Evolutionary conservation across 2,329 filamentous ascomycete genomes (phyloP), one percentile per base, ranked within the genome.

Genomic region (Nannizziopsis barbatae): DNA sequence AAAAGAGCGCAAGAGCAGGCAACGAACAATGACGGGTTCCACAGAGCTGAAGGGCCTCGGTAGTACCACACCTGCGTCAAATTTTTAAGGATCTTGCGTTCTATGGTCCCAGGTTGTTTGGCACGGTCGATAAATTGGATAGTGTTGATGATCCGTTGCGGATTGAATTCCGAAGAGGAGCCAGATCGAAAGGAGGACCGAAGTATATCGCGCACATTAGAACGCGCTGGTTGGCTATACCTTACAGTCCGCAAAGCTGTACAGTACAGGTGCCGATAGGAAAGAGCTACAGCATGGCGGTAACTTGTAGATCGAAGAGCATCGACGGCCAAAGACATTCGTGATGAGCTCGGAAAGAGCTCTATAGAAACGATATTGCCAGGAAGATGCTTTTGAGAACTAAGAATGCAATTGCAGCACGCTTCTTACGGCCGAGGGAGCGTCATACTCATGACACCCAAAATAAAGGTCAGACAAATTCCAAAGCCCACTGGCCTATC

Each of bases 241-340:
- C 75, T 72, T 46, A 80, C 65, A 2, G 75, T 75, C 45, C 71
- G 71, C 15, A 81, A 64, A 7, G 70, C 66, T 27, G 71, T 67
- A 20, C 74, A 71, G 55, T 75, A 76, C 37, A 82, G 65, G 47
- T 73, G 69, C 51, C 79, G 74, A 59, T 82, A 82, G 45, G 75
- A 74, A 55, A 69, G 66, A 49, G 74, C 48, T 41, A 79, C 55
- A 9, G 59, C 57, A 53, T 57, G 55, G 45, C 53, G 53, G 46
- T 61, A 54, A 43, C 50, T 42, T 8, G 42, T 32, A n/a, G 49
- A 47, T 42, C 49, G 39, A 42, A 55, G 52, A n/a, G 46, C 41
- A 30, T 47, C 48, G 20, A 51, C 52, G n/a, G 44, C 49, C 20
- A 55, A 50, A 36, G 45, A 46, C 51, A 53, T 55, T 32, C 49